These are phyloP conservation scores for Schizosaccharomyces octosporus DNA, from an alignment of 805 yeast genomes.

Conservation along the genomic window DNA sequence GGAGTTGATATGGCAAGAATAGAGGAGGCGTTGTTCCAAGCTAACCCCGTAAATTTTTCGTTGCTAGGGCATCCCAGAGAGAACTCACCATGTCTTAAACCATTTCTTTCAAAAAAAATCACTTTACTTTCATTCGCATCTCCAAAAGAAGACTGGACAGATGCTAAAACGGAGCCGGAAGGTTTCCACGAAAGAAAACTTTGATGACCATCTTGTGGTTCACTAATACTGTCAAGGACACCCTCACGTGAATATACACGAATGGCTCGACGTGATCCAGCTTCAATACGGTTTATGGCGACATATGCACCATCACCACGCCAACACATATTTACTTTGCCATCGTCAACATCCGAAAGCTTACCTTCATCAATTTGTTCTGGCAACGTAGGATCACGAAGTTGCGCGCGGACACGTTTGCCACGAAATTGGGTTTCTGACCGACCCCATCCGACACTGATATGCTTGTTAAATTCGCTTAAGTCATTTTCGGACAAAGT, in stretches of 20 bases:
- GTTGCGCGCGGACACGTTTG: conserved; percentile 50
- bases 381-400: conserved; percentile 69
- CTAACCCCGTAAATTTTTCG: conserved; percentile 18
- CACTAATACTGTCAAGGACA: conserved; percentile 53
- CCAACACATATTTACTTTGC: conserved; percentile 44
- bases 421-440: conserved; percentile 93
- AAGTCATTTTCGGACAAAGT: conserved; percentile 37
- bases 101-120: conserved; percentile 78
- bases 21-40: conserved; percentile 69
- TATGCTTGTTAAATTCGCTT: conserved; percentile 43
- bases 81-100: conserved; percentile 74
- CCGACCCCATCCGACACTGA: conserved; percentile 96
- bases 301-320: conserved; percentile 83
- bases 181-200: conserved; percentile 2
- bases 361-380: conserved; percentile 46
- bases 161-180: conserved; percentile 30
- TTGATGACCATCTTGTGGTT: not conserved
- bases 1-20: conserved; percentile 42
- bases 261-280: conserved; percentile 39
- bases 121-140: conserved; percentile 17
- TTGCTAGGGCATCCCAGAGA: conserved; percentile 33
- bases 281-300: conserved; percentile 38
- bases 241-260: conserved; percentile 70
- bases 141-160: conserved; percentile 40
- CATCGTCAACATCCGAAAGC: conserved; percentile 29